phyloP scores from a whole-genome alignment of 495 filamentous ascomycete genomes.

The Thozetella sp. region DNA sequence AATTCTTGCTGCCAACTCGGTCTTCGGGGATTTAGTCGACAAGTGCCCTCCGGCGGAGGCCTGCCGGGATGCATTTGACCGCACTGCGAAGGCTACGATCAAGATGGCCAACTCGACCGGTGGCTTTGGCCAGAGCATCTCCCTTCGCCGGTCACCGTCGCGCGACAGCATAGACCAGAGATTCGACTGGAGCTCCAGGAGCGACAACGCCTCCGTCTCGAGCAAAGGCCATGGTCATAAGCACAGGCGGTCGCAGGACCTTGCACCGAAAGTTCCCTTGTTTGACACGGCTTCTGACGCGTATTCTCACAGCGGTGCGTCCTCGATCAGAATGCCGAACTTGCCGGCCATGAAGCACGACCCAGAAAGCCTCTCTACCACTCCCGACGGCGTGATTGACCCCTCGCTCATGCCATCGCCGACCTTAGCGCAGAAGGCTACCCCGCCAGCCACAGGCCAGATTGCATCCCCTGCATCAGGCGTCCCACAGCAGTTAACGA shows the following conservation, averaged over 20 bases:
- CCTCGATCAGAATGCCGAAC: conserved; percentile 23
- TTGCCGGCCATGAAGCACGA: conserved; percentile 37
- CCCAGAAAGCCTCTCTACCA: conserved; percentile 35
- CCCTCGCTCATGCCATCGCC: conserved; percentile 45
- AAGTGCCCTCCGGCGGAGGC: conserved; percentile 50
- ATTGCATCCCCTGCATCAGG: conserved; percentile 17
- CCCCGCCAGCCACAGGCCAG: conserved; percentile 23
- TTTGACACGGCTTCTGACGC: conserved; percentile 13
- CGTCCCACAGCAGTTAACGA: conserved; percentile 5
- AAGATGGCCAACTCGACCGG: conserved; percentile 87
- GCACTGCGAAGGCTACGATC: conserved; percentile 92
- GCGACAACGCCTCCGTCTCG: conserved; percentile 15
- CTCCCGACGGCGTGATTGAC: conserved; percentile 45
- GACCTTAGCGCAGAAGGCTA: conserved; percentile 20
- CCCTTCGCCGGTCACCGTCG: conserved; percentile 8
- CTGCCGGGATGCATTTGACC: conserved; percentile 93
- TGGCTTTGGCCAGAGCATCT: conserved; percentile 62
- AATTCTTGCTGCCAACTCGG: conserved; percentile 83
- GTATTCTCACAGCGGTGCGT: conserved; percentile 21
- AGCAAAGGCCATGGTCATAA: conserved; percentile 18
- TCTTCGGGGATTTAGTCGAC: conserved; percentile 42
- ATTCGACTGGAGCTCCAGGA: conserved; percentile 27
- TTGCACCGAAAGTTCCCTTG: conserved; percentile 6
- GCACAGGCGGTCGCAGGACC: conserved; percentile 3
- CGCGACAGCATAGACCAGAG: conserved; percentile 20